Evolutionary conservation across 2,329 filamentous ascomycete species (phyloP).

Genomic region (Trichophyton simii): DNA sequence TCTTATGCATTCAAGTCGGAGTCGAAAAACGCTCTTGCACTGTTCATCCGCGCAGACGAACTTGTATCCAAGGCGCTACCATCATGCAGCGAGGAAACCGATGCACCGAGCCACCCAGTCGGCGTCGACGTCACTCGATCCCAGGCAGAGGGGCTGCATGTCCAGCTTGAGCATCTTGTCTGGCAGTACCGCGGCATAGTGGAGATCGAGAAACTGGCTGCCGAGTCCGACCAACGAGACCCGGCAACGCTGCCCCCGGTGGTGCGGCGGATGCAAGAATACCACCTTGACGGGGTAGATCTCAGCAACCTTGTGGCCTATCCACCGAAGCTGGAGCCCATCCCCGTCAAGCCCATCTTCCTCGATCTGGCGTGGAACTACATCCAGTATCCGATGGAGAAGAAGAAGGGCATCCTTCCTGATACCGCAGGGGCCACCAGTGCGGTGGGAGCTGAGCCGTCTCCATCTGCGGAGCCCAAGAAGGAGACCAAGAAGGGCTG

Average conservation of each 20-base stretch:
- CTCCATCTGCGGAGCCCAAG: conserved; percentile 24
- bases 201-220: conserved; percentile 56
- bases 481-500: conserved; percentile 56
- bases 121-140: conserved; percentile 54
- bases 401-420: conserved; percentile 14
- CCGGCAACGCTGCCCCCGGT: conserved; percentile 44
- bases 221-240: conserved; percentile 35
- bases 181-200: conserved; percentile 76
- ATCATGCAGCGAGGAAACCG: conserved; percentile 16
- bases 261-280: conserved; percentile 62
- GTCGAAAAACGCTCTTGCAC: conserved; percentile 67
- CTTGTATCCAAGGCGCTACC: conserved; percentile 44
- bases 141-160: conserved; percentile 47
- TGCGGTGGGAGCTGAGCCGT: neutral
- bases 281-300: conserved; percentile 58
- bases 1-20: conserved; percentile 66
- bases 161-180: conserved; percentile 56
- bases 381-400: conserved; percentile 70
- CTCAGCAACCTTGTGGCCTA: conserved; percentile 72
- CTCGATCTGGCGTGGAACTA: conserved; percentile 97
- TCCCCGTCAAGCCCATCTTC: conserved; percentile 91
- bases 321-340: conserved; percentile 66
- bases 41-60: conserved; percentile 60
- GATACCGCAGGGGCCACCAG: conserved; percentile 14
- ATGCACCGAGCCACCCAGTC: conserved; percentile 39